phyloP scores from a whole-genome alignment of 345 rosid genomes.

The Bruguiera sexangula region DNA sequence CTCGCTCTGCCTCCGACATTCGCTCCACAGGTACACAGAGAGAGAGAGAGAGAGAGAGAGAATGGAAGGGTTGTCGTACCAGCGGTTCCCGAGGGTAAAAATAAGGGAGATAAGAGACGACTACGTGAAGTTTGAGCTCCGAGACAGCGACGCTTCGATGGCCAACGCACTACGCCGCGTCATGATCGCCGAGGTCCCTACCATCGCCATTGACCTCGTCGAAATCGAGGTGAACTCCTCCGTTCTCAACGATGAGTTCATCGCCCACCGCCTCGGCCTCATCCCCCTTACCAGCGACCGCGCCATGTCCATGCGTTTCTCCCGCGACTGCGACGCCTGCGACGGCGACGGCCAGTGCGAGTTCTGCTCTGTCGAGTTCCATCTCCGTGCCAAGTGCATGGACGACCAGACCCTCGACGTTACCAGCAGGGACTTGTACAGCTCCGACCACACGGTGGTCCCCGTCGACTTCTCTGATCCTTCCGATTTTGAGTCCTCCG shows the following conservation, averaged over 20 bases:
- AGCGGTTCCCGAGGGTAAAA: slow-evolving; percentile 79
- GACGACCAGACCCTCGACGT: slow-evolving; percentile 87
- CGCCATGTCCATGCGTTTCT: slow-evolving; percentile 95
- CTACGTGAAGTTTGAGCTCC: slow-evolving; percentile 84
- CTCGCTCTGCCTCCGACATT: no score
- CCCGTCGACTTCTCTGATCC: slow-evolving; percentile 77
- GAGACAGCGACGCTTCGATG: slow-evolving; percentile 80
- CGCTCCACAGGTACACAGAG: no score
- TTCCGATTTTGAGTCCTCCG: slow-evolving; percentile 48
- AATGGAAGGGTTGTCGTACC: slow-evolving; percentile 78
- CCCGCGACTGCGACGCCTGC: slow-evolving; percentile 92
- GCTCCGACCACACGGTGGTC: slow-evolving; percentile 80
- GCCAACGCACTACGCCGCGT: slow-evolving; percentile 98
- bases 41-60: not conserved
- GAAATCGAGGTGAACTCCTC: slow-evolving; percentile 88
- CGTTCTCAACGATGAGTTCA: slow-evolving; percentile 91
- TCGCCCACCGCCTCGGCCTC: slow-evolving; percentile 92
- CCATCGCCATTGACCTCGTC: slow-evolving; percentile 91
- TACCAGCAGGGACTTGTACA: slow-evolving; percentile 73
- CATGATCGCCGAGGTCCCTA: slow-evolving; percentile 96
- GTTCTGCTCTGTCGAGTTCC: slow-evolving; percentile 93
- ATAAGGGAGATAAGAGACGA: slow-evolving; percentile 80
- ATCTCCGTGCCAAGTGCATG: slow-evolving; percentile 67
- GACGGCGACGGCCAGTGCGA: slow-evolving; percentile 98
- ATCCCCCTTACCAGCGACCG: slow-evolving; percentile 83